phyloP scores from a whole-genome alignment of 2,329 filamentous ascomycete species.

The Aspergillus uvarum region DNA sequence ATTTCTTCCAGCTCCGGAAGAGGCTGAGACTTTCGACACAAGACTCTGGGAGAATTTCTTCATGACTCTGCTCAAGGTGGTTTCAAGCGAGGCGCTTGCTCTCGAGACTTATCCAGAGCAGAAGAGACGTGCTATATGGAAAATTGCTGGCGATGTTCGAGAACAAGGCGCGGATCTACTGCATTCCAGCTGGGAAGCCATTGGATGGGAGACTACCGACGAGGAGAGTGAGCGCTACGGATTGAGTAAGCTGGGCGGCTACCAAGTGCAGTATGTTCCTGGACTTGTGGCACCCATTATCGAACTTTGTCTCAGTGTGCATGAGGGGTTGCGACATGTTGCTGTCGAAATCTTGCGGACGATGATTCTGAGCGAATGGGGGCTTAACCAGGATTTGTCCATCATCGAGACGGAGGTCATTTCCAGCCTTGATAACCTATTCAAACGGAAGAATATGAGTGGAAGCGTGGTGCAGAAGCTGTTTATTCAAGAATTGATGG shows the following conservation, averaged over 20 bases:
- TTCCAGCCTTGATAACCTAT: conserved; percentile 83
- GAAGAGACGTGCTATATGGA: conserved; percentile 95
- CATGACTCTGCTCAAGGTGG: conserved; percentile 79
- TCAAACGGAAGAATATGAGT: conserved; percentile 83
- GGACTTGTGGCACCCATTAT: conserved; percentile 87
- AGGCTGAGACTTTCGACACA: conserved; percentile 88
- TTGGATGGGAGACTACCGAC: conserved; percentile 86
- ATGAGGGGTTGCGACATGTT: conserved; percentile 83
- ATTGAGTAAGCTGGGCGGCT: conserved; percentile 83
- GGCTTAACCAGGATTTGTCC: conserved; percentile 84
- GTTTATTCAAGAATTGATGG: conserved; percentile 82
- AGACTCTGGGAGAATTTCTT: conserved; percentile 95
- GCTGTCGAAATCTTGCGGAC: conserved; percentile 92
- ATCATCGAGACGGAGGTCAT: conserved; percentile 96
- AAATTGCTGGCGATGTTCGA: conserved; percentile 94
- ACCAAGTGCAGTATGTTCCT: conserved; percentile 97
- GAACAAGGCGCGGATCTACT: conserved; percentile 87
- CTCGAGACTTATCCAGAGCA: conserved; percentile 96
- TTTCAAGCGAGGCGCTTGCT: conserved; percentile 83
- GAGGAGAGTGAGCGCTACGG: conserved; percentile 79
- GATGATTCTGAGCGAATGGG: conserved; percentile 99
- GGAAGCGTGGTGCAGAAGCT: conserved; percentile 90
- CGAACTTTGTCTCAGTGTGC: conserved; percentile 90
- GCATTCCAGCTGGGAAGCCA: conserved; percentile 84
- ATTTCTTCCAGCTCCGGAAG: conserved; percentile 84